Base-by-base conservation (phyloP, 805 yeast species). In the Candida nemodendra region DNA sequence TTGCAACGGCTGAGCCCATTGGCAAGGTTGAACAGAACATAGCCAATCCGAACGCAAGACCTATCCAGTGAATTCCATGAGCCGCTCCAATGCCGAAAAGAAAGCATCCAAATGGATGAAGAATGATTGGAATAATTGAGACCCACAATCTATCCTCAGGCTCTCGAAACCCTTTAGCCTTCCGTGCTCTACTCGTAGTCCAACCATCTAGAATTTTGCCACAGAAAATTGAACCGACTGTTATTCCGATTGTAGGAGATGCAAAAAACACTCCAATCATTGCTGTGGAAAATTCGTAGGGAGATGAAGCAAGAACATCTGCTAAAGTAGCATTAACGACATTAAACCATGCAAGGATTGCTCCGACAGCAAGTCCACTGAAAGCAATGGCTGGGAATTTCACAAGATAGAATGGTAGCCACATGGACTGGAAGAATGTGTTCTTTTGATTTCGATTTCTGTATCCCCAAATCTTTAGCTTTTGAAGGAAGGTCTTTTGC, bases 301-400 rank as follows among this genome's bases (percentile, higher is more conserved):
- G 69, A 9, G 53, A 53, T 2, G 51, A 50, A 4, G 58, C 32
- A 41, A 54, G 66, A 12, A 69, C 48, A 26, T 48, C 50, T 0
- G 70, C 56, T 39, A 67, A 69, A 4, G 74, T 66, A 19, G 63
- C 62, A 22, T 61, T 58, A 29, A 69, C 48, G 25, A 70, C 58
- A 3, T 71, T 61, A 15, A 66, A 53, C 71, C 72, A 69, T 69
- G 68, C 65, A 61, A 68, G 63, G 41, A 65, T 70, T 9, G 67
- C 53, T 4, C 76, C 77, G 45, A 68, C 69, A 12, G 62, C 55
- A 7, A 68, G 23, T 11, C 74, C 71, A 19, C 68, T 62, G 65
- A 66, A 68, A 12, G 69, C 47, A 18, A 69, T 57, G 5, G 69
- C 67, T 4, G 75, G 74, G 39, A 68, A 62, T 13, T 38, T 21